Evolutionary conservation across 345 rosid genomes (phyloP).

Genomic region (Lumnitzera racemosa): DNA sequence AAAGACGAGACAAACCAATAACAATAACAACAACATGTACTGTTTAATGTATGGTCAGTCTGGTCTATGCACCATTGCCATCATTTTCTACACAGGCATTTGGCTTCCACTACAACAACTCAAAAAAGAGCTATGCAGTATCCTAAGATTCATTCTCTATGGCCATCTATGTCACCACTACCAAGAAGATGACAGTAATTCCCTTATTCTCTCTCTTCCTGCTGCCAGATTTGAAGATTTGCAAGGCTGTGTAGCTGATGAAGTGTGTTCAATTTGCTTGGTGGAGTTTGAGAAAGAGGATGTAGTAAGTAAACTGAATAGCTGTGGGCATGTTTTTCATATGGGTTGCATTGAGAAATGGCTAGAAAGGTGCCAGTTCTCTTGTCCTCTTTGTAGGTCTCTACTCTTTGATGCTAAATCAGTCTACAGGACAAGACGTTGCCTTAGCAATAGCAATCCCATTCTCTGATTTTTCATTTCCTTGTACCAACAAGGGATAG

Average conservation of each 20-base stretch:
- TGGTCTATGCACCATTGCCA: no score
- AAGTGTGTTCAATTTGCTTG: slow-evolving; percentile 48
- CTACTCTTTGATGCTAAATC: slow-evolving; percentile 14
- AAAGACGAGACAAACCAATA: no score
- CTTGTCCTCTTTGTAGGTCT: slow-evolving; percentile 67
- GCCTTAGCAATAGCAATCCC: no score
- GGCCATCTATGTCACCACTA: no score
- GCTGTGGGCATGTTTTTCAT: slow-evolving; percentile 54
- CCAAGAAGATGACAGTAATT: no score
- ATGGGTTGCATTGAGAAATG: slow-evolving; percentile 45
- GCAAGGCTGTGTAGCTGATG: neutral
- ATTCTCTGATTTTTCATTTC: no score
- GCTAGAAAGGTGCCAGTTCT: slow-evolving; percentile 36
- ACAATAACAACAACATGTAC: no score
- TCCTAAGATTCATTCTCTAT: neutral
- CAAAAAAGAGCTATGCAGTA: neutral
- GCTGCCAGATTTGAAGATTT: slow-evolving; percentile 23
- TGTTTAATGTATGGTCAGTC: no score
- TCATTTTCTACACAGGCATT: no score
- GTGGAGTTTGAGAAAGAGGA: slow-evolving; percentile 39
- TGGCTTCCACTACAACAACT: no score
- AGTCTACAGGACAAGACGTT: no score
- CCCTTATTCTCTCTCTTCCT: slow-evolving; percentile 7
- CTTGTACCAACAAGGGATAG: no score
- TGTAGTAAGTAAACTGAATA: slow-evolving; percentile 33